Evolutionary conservation across 1,139 yeast species (phyloP), one percentile per base, ranked within the genome.

Genomic region (Meyerozyma sp.): DNA sequence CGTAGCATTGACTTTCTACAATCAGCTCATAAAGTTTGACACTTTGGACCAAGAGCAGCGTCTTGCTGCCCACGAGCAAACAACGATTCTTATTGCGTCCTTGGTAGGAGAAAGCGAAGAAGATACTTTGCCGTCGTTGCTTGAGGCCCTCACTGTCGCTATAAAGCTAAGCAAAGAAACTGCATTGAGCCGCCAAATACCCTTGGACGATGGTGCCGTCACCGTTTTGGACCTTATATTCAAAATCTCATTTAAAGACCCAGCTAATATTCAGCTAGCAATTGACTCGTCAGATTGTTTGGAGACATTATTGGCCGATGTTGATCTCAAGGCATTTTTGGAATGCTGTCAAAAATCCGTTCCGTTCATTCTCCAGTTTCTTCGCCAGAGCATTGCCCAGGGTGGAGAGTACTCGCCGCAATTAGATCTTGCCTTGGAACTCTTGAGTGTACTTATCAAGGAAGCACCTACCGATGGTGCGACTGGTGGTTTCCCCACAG

Each of bases 121-220:
- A 40, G 98, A 91, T 54, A 79, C 96, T 0, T 81, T 88, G 26
- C 79, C 93, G 0, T 73, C 85, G 40, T 63, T 90, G 41, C 73
- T 88, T n/a, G 96, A 90, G 57, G 78, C 85, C 0, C 63, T 86
- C 26, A 72, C 82, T 1, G 70, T 74, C 9, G 77, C 83, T 2
- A 70, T 85, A 46, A 65, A 75, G 45, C 65, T 77, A 8, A 63
- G 66, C 44, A 67, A 73, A 5, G 46, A 59, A 2, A 60, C 66
- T 34, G 70, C 79, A 0, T 55, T 67, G 1, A 51, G 53, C 14
- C 63, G 73, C 1, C 39, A 40, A 7, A 40, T 63, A 4, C 49
- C 36, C 3, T 47, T 49, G 5, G 57, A 55, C 5, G 32, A 25
- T n/a, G 16, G 13, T 14, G 3, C 13, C 1, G 48, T 54, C 6